A percentile compares a stretch with the other conserved stretches of the same genome.
Conservation (phyloP, 2,329 filamentous ascomycete genomes). For the Beauveria scarabaeidicola region DNA sequence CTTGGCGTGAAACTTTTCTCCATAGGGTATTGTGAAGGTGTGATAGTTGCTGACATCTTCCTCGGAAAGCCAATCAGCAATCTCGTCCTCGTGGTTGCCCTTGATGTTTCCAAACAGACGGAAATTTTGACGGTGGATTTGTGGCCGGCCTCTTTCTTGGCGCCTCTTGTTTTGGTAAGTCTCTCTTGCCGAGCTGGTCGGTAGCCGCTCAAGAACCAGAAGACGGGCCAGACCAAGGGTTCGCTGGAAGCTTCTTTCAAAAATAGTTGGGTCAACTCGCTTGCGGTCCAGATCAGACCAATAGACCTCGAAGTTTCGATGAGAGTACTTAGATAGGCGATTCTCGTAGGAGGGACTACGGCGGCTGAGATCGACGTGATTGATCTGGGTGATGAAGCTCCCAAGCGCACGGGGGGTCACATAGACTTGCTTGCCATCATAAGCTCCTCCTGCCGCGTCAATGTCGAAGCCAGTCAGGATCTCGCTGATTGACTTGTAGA, state of each 20-base stretch:
- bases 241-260: constrained; percentile 68
- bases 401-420: constrained; percentile 67
- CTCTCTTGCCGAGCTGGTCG: constrained; percentile 59
- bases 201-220: constrained; percentile 70
- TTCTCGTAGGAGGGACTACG: constrained; percentile 84
- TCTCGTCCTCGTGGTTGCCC: constrained; percentile 66
- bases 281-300: constrained; percentile 68
- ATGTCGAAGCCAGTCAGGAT: constrained; percentile 86
- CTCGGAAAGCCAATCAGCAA: constrained; percentile 73
- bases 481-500: constrained; percentile 77
- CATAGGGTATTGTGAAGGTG: constrained; percentile 65
- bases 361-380: constrained; percentile 69
- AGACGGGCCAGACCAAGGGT: constrained; percentile 72
- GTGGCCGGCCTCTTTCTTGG: constrained; percentile 61
- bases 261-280: constrained; percentile 78
- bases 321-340: constrained; percentile 75
- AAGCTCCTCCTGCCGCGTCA: constrained; percentile 73
- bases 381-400: constrained; percentile 74
- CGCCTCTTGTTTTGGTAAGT: constrained; percentile 62
- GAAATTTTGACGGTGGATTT: constrained; percentile 32
- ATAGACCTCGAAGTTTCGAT: constrained; percentile 75
- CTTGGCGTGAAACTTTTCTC: constrained; percentile 50
- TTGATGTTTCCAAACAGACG: constrained; percentile 64
- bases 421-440: constrained; percentile 73
- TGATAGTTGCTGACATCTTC: constrained; percentile 74